Percentiles rank a stretch among this genome's conserved stretches.
phyloP scores from a whole-genome alignment of 257 asterid species.

The Hygrophila difformis region DNA sequence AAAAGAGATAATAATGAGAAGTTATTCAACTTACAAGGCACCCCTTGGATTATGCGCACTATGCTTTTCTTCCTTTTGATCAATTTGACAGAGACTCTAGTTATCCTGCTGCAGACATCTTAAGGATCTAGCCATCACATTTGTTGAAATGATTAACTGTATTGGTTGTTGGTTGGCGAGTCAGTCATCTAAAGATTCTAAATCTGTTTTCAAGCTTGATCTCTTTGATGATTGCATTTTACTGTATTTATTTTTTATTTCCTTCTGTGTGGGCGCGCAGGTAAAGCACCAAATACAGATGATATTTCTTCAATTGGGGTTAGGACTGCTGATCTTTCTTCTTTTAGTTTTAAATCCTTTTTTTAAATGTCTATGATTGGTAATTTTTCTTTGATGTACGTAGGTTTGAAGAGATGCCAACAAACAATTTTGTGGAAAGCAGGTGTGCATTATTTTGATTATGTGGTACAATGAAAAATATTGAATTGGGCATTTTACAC shows the following conservation, averaged over 20 bases:
- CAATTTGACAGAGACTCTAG: too few relatives aligned
- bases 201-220: background rate
- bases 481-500: too few relatives aligned
- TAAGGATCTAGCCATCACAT: background rate
- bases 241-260: constrained; percentile 6
- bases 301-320: constrained; percentile 96
- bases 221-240: background rate
- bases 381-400: constrained; percentile 15
- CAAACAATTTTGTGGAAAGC: constrained; percentile 92
- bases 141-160: too few relatives aligned
- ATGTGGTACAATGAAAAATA: background rate
- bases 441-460: constrained; percentile 36
- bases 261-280: constrained; percentile 27
- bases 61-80: background rate
- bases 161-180: background rate
- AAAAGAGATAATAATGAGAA: too few relatives aligned
- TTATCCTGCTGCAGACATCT: background rate
- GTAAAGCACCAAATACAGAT: constrained; percentile 77
- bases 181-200: constrained; percentile 2
- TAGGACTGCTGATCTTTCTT: constrained; percentile 17
- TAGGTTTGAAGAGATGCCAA: constrained; percentile 99
- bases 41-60: background rate
- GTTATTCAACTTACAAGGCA: background rate
- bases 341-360: background rate
- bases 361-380: constrained; percentile 8